phyloP scores from a whole-genome alignment of 2,329 filamentous ascomycete genomes.

The Ophiosphaerella herpotricha region DNA sequence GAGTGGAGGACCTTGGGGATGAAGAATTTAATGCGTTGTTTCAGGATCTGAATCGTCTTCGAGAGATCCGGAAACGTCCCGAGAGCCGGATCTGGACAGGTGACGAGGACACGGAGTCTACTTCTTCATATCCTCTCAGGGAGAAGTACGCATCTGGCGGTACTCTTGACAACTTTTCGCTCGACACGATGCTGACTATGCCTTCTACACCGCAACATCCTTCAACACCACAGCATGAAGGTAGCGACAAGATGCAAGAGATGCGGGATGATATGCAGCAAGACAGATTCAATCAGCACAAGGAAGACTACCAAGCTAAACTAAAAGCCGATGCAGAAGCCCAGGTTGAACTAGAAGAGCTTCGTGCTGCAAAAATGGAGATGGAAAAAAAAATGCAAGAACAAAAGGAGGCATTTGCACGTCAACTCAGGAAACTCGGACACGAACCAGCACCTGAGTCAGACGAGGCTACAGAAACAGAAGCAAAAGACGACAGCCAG shows the following conservation, averaged over 20 bases:
- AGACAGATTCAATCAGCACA: conserved; percentile 78
- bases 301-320: conserved; percentile 79
- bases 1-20: conserved; percentile 85
- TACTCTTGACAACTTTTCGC: conserved; percentile 92
- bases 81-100: conserved; percentile 61
- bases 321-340: conserved; percentile 75
- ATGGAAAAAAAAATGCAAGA: conserved; percentile 85
- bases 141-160: conserved; percentile 97
- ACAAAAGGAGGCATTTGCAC: conserved; percentile 84
- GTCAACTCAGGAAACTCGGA: conserved; percentile 71
- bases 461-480: conserved; percentile 27
- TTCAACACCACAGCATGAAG: conserved; percentile 81
- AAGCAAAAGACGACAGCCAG: conserved; percentile 61
- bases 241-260: conserved; percentile 76
- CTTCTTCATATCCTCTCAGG: conserved; percentile 81
- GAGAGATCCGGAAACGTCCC: conserved; percentile 75
- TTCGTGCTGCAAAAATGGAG: conserved; percentile 78
- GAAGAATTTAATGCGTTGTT: conserved; percentile 93
- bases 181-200: conserved; percentile 93
- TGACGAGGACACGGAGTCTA: conserved; percentile 88
- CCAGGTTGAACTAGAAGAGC: conserved; percentile 78
- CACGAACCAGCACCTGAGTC: conserved; percentile 61
- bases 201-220: conserved; percentile 88
- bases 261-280: conserved; percentile 79
- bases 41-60: conserved; percentile 87